Evolutionary conservation across 2,329 filamentous ascomycete genomes (phyloP), one percentile per base, ranked within the genome.

Genomic region (Beauveria caledonica): DNA sequence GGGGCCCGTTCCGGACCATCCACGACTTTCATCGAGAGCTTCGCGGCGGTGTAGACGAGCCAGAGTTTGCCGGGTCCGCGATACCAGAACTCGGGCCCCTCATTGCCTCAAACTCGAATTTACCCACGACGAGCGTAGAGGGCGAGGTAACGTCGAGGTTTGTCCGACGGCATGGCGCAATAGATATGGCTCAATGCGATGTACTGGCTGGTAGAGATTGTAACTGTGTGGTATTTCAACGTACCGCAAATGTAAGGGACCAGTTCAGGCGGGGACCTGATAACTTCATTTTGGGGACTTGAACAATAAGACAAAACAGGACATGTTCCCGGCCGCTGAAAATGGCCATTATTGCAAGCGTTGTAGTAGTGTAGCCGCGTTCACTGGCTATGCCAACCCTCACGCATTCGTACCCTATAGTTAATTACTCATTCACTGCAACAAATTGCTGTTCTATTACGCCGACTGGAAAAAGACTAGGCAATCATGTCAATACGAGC

Each of bases 21-120:
- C 17, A 42, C 7, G 17, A 42, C 40, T 42, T 42, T 42, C 40
- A 42, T 19, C 17, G 6, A 1, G n/a, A 42, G 40, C 40, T 42
- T 19, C 40, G 39, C 48, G 51, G 29, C 8, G 29, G 33, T 11
- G n/a, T 44, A 17, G 51, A 44, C 17, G 51, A 54, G 39, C 51
- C 51, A 29, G 51, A 25, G 55, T 50, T 49, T 42, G 29, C 13
- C 27, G 50, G 45, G 2, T 44, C 17, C 42, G 27, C 58, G 25
- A 27, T 55, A 54, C 27, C 58, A 62, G 58, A 53, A 44, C 51
- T 60, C 29, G 25, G 19, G 15, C 39, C 52, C 33, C 60, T 68
- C 11, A n/a, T 63, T 6, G 57, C 19, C 7, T 66, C 29, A 11
- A 33, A 33, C 10, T 33, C 8, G 10, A 11, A 10, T 9, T 33